A percentile compares a stretch with the other conserved stretches of the same genome.
phyloP scores from a whole-genome alignment of 2,329 filamentous ascomycete species.

The Aspergillus chevalieri region DNA sequence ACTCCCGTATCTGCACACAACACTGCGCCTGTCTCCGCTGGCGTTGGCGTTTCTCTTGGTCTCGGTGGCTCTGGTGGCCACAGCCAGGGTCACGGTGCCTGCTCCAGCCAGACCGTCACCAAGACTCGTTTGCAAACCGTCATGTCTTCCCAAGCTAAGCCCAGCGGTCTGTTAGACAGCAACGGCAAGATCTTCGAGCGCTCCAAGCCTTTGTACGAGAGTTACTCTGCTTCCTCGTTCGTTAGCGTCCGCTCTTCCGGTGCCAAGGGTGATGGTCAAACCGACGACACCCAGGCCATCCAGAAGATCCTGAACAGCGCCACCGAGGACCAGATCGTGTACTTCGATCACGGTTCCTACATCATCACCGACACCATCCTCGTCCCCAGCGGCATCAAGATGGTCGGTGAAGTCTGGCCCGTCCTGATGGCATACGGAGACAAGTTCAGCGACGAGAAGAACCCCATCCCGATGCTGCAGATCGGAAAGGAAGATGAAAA shows the following conservation, averaged over 20 bases:
- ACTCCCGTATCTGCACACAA: background rate
- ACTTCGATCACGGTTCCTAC: conserved; percentile 61
- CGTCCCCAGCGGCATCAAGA: conserved; percentile 68
- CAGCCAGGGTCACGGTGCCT: conserved; percentile 12
- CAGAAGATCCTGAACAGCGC: conserved; percentile 69
- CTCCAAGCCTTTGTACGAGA: conserved; percentile 82
- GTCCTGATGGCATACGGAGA: conserved; percentile 75
- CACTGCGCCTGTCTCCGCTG: conserved; percentile 4
- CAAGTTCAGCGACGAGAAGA: conserved; percentile 65
- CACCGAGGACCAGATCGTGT: conserved; percentile 54
- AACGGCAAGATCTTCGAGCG: conserved; percentile 70
- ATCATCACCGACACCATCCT: conserved; percentile 55
- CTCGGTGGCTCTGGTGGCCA: conserved; percentile 5
- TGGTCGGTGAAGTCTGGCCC: conserved; percentile 88
- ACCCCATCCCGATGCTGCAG: conserved; percentile 79
- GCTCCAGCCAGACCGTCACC: conserved; percentile 25
- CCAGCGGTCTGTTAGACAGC: conserved; percentile 57
- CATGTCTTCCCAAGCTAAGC: conserved; percentile 55
- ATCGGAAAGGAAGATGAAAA: conserved; percentile 70
- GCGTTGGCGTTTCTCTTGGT: conserved; percentile 1
- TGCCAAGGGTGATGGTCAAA: conserved; percentile 77
- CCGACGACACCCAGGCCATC: conserved; percentile 81
- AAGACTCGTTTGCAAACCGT: conserved; percentile 53
- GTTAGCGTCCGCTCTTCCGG: conserved; percentile 76
- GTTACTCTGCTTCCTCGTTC: conserved; percentile 61